A percentile compares a stretch with the other conserved stretches of the same genome.
These are phyloP conservation scores for Metschnikowia lachancei DNA, from an alignment of 805 yeast species.

Conservation along the genomic window DNA sequence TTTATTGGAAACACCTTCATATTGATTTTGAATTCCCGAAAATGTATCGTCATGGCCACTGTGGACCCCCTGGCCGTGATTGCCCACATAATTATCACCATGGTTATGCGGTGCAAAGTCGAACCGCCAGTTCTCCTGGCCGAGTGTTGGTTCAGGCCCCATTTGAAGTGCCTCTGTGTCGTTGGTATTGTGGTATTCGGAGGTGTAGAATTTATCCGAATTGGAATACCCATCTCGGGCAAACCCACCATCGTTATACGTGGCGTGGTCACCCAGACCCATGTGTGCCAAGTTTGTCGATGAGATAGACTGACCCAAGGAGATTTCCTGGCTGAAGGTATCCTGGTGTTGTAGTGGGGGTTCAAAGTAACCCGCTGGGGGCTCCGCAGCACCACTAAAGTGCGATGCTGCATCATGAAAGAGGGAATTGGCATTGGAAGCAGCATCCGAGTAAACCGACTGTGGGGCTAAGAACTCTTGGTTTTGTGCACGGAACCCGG, in stretches of 20 bases:
- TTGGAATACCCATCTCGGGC: background rate
- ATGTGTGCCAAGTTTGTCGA: conserved; percentile 29
- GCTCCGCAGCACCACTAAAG: conserved; percentile 18
- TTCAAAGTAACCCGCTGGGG: conserved; percentile 7
- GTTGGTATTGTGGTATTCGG: background rate
- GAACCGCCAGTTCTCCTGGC: conserved; percentile 3
- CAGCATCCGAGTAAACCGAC: conserved; percentile 36
- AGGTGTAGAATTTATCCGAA: background rate
- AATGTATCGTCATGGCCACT: background rate
- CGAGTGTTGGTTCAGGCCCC: background rate
- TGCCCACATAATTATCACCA: background rate
- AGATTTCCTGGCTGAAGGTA: conserved; percentile 35
- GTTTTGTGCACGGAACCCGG: conserved; percentile 12
- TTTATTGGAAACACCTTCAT: conserved; percentile 1
- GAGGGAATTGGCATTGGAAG: conserved; percentile 38
- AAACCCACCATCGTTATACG: background rate
- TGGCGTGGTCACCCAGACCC: background rate
- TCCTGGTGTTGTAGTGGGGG: conserved; percentile 9
- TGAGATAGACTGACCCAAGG: conserved; percentile 39
- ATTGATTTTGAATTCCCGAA: conserved; percentile 2
- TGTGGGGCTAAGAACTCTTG: conserved; percentile 14
- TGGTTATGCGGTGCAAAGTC: conserved; percentile 5
- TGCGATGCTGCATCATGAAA: conserved; percentile 38
- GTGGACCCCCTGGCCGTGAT: no score
- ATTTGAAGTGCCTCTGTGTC: background rate